Evolutionary conservation across 192 early-diverging fungal genomes (phyloP).

Genomic region (Chytriomyces sp.): DNA sequence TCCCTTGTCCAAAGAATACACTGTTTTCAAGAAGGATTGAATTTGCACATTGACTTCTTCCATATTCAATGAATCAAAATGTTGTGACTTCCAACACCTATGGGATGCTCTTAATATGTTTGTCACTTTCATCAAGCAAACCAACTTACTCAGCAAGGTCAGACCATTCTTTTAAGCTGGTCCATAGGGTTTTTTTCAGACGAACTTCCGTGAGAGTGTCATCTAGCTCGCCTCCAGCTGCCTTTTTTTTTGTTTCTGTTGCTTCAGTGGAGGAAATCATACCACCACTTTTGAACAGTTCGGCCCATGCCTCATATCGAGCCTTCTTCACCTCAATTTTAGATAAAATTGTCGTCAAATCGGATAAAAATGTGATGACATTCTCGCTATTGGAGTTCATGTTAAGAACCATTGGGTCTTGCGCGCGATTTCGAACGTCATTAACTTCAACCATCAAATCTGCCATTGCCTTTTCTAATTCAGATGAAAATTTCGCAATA

Average conservation of each 20-base stretch:
- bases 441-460: conserved; percentile 58
- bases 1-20: conserved; percentile 64
- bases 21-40: conserved; percentile 51
- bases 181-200: conserved; percentile 63
- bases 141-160: conserved; percentile 45
- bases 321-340: conserved; percentile 48
- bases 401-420: conserved; percentile 66
- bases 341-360: conserved; percentile 42
- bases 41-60: conserved; percentile 63
- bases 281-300: conserved; percentile 59
- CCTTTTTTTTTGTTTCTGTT: conserved; percentile 11
- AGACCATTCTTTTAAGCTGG: conserved; percentile 59
- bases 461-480: conserved; percentile 49
- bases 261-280: conserved; percentile 12
- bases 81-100: conserved; percentile 48
- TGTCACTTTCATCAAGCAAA: conserved; percentile 1
- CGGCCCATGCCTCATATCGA: conserved; percentile 54
- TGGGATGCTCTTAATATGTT: neutral
- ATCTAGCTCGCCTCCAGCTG: conserved; percentile 49
- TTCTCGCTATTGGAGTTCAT: conserved; percentile 45
- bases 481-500: conserved; percentile 53
- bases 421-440: conserved; percentile 59
- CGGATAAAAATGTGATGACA: conserved; percentile 57
- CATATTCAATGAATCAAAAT: conserved; percentile 58
- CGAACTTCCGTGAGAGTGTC: conserved; percentile 61